A percentile compares a stretch with the other conserved stretches of the same genome.
These are phyloP conservation scores for Kazachstania taianensis DNA, from an alignment of 805 yeast species.

Conservation along the genomic window DNA sequence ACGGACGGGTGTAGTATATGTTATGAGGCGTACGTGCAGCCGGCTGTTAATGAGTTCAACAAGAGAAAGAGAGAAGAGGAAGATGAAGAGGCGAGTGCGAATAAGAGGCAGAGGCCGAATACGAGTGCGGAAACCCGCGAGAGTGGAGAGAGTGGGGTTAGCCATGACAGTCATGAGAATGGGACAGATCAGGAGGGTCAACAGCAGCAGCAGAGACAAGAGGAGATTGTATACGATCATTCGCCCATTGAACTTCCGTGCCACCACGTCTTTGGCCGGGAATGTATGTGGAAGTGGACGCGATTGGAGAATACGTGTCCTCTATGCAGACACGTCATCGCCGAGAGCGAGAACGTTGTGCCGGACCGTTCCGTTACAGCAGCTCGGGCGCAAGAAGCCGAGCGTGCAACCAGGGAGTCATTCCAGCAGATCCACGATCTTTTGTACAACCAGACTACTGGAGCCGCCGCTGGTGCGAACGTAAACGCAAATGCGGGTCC, in stretches of 20 bases:
- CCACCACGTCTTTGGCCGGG: constrained; percentile 74
- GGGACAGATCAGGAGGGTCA: neutral
- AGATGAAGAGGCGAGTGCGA: constrained; percentile 14
- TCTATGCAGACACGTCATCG: constrained; percentile 58
- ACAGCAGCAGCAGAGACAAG: constrained; percentile 3
- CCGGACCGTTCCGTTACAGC: neutral
- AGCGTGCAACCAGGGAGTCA: neutral
- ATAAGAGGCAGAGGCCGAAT: constrained; percentile 12
- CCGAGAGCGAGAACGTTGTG: constrained; percentile 19
- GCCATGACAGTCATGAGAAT: neutral
- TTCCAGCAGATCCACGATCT: constrained; percentile 4
- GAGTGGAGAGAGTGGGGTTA: neutral
- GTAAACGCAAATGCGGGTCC: neutral
- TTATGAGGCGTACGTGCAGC: constrained; percentile 40
- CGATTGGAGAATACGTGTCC: constrained; percentile 71
- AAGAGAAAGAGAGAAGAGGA: constrained; percentile 24
- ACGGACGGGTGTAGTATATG: constrained; percentile 50
- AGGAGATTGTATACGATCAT: constrained; percentile 36
- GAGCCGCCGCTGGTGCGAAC: constrained; percentile 1
- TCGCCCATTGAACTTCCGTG: constrained; percentile 71
- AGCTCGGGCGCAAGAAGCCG: neutral
- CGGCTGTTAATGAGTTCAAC: constrained; percentile 2
- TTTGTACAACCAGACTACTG: constrained; percentile 2
- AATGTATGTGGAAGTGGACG: constrained; percentile 83
- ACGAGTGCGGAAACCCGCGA: neutral